phyloP scores from a whole-genome alignment of 345 rosid genomes.

The Excoecaria cochinchinensis region DNA sequence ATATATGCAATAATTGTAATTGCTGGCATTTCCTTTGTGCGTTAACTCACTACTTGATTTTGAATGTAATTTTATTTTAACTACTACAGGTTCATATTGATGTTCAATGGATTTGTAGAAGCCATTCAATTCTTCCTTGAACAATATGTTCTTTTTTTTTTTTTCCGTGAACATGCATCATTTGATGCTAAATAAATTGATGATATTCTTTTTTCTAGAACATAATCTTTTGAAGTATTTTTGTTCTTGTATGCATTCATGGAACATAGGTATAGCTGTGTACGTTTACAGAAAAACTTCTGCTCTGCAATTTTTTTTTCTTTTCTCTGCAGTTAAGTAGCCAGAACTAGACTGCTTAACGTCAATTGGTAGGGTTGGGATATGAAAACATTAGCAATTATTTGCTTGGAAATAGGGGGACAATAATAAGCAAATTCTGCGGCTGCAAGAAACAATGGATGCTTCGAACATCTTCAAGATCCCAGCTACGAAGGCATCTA shows the following conservation, averaged over 20 bases:
- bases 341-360: no score
- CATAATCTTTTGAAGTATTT: background rate
- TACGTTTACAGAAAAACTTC: background rate
- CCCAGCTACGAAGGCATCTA: background rate
- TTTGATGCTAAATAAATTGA: background rate
- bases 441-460: background rate
- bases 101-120: background rate
- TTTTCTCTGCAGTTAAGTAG: no score
- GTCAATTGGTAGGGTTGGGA: no score
- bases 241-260: background rate
- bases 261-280: background rate
- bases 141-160: background rate
- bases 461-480: background rate
- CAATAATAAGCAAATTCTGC: no score
- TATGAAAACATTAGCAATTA: no score
- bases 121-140: background rate
- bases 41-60: constrained; percentile 17
- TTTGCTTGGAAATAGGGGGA: no score
- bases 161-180: background rate
- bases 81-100: background rate
- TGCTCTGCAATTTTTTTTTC: no score
- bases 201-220: background rate
- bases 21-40: constrained; percentile 50
- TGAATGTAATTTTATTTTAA: background rate
- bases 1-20: constrained; percentile 53